A percentile compares a stretch with the other conserved stretches of the same genome.
phyloP scores from a whole-genome alignment of 306 rosid species.

The Malus sieversii region DNA sequence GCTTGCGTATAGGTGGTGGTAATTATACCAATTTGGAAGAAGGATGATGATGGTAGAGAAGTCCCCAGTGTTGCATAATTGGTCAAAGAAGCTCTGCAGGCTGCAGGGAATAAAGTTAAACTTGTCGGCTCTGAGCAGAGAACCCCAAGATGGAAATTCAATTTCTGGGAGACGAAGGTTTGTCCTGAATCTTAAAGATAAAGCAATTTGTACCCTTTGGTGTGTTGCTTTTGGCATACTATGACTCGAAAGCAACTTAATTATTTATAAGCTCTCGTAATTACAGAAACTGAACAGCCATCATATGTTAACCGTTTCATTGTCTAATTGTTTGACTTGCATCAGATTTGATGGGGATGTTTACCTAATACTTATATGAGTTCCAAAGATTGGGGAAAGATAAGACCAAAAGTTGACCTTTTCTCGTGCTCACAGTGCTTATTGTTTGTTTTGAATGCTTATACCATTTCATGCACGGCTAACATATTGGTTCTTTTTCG shows the following conservation, averaged over 20 bases:
- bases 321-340: not conserved
- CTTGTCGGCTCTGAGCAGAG: slow-evolving; percentile 77
- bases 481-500: not conserved
- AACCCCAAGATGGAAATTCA: slow-evolving; percentile 98
- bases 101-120: slow-evolving; percentile 65
- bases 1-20: slow-evolving; percentile 60
- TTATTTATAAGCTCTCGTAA: not conserved
- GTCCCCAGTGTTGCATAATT: slow-evolving; percentile 64
- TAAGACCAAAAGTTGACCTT: not conserved
- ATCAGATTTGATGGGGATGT: not conserved
- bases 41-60: slow-evolving; percentile 56
- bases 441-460: not conserved
- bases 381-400: not conserved
- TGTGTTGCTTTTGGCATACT: not conserved
- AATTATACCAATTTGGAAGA: slow-evolving; percentile 90
- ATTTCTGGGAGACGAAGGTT: slow-evolving; percentile 99
- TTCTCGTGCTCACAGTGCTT: not conserved
- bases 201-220: not conserved
- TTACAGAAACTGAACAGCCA: not conserved
- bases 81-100: slow-evolving; percentile 47
- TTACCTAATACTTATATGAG: not conserved
- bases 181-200: slow-evolving; percentile 13
- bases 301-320: not conserved
- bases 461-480: not conserved
- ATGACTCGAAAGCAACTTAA: not conserved